Evolutionary conservation across 1,284 basidiomycete genomes (phyloP), one percentile per base, ranked within the genome.

Genomic region (Vanrija sp.): DNA sequence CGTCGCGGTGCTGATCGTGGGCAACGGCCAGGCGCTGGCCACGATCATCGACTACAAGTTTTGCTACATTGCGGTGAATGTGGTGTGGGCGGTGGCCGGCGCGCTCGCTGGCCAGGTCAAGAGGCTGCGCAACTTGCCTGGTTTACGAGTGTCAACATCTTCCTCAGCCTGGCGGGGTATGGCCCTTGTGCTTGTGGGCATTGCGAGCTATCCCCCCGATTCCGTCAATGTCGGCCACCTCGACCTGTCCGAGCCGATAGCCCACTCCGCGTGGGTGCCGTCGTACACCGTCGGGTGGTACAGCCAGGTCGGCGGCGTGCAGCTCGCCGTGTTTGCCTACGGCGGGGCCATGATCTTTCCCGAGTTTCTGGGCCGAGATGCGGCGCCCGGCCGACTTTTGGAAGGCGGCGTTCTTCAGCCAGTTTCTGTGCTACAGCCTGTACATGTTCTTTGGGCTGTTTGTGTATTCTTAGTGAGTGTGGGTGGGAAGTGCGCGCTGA

Each of bases 371-470:
- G 79, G 79, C 83, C 2, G 84, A 86, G 67, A 86, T 86, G 85
- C 77, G 80, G 16, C 78, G 83, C 5, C 85, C 84, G 0, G 81
- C 81, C 80, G 84, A 86, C 65, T 86, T 86, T 63, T 85, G 83
- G 81, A 85, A 85, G 65, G 83, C 80, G 36, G 83, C 84, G 81
- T 75, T 79, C 42, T 69, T 72, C 35, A 81, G 83, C 0, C 83
- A 86, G 62, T 46, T 77, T 2, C 68, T 86, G 38, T 85, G 85
- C 61, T 78, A 78, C 60, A 47, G 71, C 19, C 78, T 80, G 3
- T 86, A 53, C 25, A 35, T 41, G 39, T 16, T 27, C n/a, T 41
- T 43, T 39, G 84, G 84, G 16, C 48, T 77, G 22, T 78, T 76
- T 58, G 74, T 75, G 36, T 78, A 84, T 75, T 72, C 78, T 1